Evolutionary conservation across 2,329 filamentous ascomycete genomes (phyloP), one percentile per base, ranked within the genome.

Genomic region (Diplocarpon mali): DNA sequence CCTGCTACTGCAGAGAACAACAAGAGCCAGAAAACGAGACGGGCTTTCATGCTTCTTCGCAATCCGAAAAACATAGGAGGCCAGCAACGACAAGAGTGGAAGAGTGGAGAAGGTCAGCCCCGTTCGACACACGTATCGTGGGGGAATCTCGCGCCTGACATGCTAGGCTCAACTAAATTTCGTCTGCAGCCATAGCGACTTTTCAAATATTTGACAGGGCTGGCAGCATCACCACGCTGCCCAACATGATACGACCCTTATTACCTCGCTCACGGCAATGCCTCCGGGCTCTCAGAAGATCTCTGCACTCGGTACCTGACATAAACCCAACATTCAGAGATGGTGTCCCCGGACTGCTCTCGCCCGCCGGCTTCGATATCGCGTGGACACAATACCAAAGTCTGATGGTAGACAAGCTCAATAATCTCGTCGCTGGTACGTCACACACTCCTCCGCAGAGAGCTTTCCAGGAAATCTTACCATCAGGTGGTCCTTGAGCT

Each of bases 301-400:
- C 65, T 38, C 53, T 71, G 39, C 73, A 78, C 57, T 49, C 61
- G 35, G 60, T 76, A 17, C 71, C 72, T n/a, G 40, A 57, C 31
- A 65, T 76, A 51, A 57, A 56, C 29, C 67, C 73, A 45, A 61
- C 70, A 53, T 71, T 65, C 65, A 53, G 54, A 8, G 47, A 71
- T 36, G 75, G 71, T 47, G 70, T 95, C 5, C 74, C 78, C n/a
- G 76, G 78, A 12, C 71, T 96, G 49, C 71, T 95, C 61, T 80
- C 80, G 27, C 64, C 72, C 2, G 69, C 74, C 40, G 85, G 76
- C 44, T 93, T 85, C 65, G 67, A 82, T 45, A 73, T 85, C 44
- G 80, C 88, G 40, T 98, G 87, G 80, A 81, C 74, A 29, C 71
- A 88, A 60, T 94, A 95, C 68, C 88, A 94, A 72, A 62, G 68